Evolutionary conservation across 192 early-diverging fungal genomes (phyloP), one percentile per base, ranked within the genome.

Genomic region (Backusella circina): DNA sequence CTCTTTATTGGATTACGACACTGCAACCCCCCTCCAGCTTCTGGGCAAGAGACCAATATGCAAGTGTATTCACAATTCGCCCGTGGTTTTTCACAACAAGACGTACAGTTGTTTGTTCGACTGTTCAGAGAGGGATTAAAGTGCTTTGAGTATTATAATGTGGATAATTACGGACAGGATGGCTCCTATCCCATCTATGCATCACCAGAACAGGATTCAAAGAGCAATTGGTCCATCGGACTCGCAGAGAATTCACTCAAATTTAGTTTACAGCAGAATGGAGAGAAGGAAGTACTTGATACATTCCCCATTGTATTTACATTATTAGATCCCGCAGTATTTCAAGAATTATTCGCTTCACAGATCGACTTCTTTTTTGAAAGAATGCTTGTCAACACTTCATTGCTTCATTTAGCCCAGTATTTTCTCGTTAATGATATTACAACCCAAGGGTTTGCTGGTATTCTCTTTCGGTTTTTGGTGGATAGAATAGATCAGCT

Each of bases 221-320:
- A 41, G 30, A 68, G 65, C 28, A 67, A 70, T 28, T 47, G 68
- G 64, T 28, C 78, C 0, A 61, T 76, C 71, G 77, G 82, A 67
- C 68, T 74, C 68, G 41, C 70, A 67, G 37, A 78, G 51, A 70
- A 76, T 31, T 65, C 75, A 5, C 26, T 81, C 16, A 85, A 90
- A 68, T 80, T 93, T 23, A 87, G 88, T 68, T 84, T 89, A 23
- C 84, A 90, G 13, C 85, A 91, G 32, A 95, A 94, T 78, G 93
- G 95, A 41, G 96, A 94, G 74, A 98, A 98, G 75, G 96, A 99
- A 75, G 89, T 94, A 33, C 84, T 96, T 31, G 97, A 98, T 65
- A 88, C 88, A 33, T 98, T 99, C 88, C 90, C 94, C 3, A 90
- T 91, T 21, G 88, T 93, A 5, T 98, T 98, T 80, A 90, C 91